Evolutionary conservation across 768 basidiomycete species (phyloP), one percentile per base, ranked within the genome.

Genomic region (Phaeotremella skinneri): DNA sequence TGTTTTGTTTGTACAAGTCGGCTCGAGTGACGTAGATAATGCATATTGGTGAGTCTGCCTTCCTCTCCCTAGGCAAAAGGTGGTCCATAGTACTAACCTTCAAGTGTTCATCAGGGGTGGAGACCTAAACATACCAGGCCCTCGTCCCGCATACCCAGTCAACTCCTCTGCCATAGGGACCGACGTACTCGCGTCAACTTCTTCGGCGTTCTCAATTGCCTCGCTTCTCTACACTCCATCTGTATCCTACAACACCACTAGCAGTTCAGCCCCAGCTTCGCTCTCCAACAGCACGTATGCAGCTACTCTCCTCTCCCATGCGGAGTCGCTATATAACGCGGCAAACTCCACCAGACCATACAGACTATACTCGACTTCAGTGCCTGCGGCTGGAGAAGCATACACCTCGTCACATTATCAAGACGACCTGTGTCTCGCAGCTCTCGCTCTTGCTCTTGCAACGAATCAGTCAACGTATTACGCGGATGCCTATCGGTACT

Each of bases 151-250:
- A 1, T 92, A 84, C 78, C 84, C 85, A 65, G 85, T 96, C 64
- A 91, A 92, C 64, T 77, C 81, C 56, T 86, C 86, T 0, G 79
- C 74, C 52, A 90, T 92, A 0, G 93, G 92, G 47, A 96, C 93
- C 0, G 92, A 97, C 66, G 91, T 84, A 17, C 90, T 89, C 11
- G 90, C 92, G 0, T 83, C 84, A 45, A 84, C 88, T 4, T 85
- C 92, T 1, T 87, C 90, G 1, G 91, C 93, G 16, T 92, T 96
- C 72, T 83, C 92, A 13, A 84, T 91, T 0, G 91, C 89, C 67
- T 87, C 92, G 1, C 83, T 84, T 58, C 82, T 97, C 27, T 97
- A 96, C 69, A 81, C 84, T 16, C 63, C 60, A 81, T 82, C 66
- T 81, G 80, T 60, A 68, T 80, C 32, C 83, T 67, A 89, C 68